These are phyloP conservation scores for Mycotypha africana DNA, from an alignment of 371 early-diverging fungal species.

Conservation along the genomic window DNA sequence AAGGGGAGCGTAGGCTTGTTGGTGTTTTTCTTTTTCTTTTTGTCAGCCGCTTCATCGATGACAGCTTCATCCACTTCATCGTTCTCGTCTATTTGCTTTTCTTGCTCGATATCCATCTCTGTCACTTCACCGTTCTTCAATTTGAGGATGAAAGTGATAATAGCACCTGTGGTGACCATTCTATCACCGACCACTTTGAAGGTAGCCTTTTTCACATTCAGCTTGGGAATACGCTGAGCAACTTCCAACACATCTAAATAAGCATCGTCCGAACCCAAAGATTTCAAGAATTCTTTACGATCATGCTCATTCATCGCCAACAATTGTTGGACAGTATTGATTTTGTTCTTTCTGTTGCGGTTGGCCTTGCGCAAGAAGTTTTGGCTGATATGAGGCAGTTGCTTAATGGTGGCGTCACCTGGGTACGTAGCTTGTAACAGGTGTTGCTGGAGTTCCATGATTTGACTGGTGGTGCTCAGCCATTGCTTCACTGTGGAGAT, in stretches of 20 bases:
- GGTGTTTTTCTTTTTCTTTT: conserved; percentile 28
- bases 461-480: conserved; percentile 51
- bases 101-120: conserved; percentile 15
- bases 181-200: conserved; percentile 79
- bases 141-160: conserved; percentile 73
- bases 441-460: conserved; percentile 75
- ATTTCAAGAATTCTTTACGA: conserved; percentile 54
- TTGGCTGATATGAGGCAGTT: conserved; percentile 72
- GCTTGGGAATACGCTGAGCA: conserved; percentile 70
- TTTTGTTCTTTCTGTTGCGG: conserved; percentile 23
- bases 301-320: conserved; percentile 61
- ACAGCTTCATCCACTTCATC: conserved; percentile 33
- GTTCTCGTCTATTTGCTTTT: conserved; percentile 36
- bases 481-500: conserved; percentile 84
- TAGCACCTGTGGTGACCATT: conserved; percentile 72
- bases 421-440: conserved; percentile 78
- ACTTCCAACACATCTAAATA: conserved; percentile 65
- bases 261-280: conserved; percentile 43
- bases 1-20: conserved; percentile 24
- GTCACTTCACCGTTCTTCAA: conserved; percentile 34
- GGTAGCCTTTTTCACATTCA: conserved; percentile 69
- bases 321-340: conserved; percentile 57
- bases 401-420: conserved; percentile 72
- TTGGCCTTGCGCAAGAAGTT: conserved; percentile 32
- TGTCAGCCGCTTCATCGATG: conserved; percentile 14